Evolutionary conservation across 108 stramenopile genomes (phyloP).

Genomic region (Cyclotella choctawhatcheeana): DNA sequence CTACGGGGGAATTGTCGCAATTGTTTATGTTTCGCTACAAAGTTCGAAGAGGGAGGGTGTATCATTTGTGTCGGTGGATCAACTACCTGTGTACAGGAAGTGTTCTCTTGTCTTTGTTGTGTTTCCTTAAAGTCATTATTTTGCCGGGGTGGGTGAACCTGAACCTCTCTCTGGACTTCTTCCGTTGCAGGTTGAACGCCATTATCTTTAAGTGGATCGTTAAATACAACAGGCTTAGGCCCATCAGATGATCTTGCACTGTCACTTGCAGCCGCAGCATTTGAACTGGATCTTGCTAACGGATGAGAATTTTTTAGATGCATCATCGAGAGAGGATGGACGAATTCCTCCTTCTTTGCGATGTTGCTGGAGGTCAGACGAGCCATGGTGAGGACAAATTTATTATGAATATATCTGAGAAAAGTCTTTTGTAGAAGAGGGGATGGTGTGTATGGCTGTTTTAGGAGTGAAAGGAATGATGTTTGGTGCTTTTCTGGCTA

Average conservation of each 20-base stretch:
- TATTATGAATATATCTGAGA: too few relatives aligned
- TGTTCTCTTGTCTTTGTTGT: background rate
- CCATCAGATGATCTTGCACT: background rate
- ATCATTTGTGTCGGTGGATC: background rate
- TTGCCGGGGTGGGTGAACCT: too few relatives aligned
- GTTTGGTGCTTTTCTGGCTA: too few relatives aligned
- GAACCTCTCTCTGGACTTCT: background rate
- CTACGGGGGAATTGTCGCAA: slow-evolving; percentile 25
- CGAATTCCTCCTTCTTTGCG: background rate
- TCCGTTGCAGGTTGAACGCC: background rate
- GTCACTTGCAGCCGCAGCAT: background rate
- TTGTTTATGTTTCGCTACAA: slow-evolving; percentile 3
- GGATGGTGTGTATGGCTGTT: too few relatives aligned
- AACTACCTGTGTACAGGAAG: background rate
- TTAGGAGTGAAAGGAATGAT: too few relatives aligned
- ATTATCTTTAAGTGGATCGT: background rate
- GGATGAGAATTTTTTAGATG: background rate
- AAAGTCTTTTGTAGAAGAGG: too few relatives aligned
- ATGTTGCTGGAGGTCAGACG: background rate
- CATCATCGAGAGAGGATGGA: background rate
- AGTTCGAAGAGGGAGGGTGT: background rate
- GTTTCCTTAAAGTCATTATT: background rate
- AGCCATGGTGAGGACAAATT: background rate
- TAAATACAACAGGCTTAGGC: background rate
- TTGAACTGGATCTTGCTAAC: background rate